A percentile compares a stretch with the other conserved stretches of the same genome.
phyloP scores from a whole-genome alignment of 768 basidiomycete species.

The Amanita pallidorosea region DNA sequence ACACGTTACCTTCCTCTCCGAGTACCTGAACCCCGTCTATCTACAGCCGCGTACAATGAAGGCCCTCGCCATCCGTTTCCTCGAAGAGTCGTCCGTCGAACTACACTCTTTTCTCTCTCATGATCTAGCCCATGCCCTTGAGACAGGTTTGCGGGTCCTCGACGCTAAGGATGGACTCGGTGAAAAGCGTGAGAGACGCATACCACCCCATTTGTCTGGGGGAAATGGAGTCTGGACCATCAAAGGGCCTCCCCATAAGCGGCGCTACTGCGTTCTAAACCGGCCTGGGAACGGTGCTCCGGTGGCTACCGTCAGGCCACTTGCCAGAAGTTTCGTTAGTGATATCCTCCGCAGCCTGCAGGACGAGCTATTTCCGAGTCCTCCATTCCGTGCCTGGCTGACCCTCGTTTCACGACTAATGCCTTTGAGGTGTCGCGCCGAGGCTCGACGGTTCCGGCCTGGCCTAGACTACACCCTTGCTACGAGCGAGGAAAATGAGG shows the following conservation, averaged over 20 bases:
- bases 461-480: conserved; percentile 95
- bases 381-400: conserved; percentile 90
- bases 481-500: conserved; percentile 73
- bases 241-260: conserved; percentile 88
- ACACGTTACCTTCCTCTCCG: conserved; percentile 63
- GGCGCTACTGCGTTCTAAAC: conserved; percentile 75
- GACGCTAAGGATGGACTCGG: conserved; percentile 58
- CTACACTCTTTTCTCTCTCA: conserved; percentile 76
- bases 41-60: conserved; percentile 74
- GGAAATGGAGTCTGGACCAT: conserved; percentile 52
- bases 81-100: conserved; percentile 79
- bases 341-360: conserved; percentile 59
- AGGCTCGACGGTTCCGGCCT: conserved; percentile 83
- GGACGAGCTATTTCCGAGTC: conserved; percentile 65
- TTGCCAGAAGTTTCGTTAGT: conserved; percentile 40
- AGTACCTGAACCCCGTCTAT: conserved; percentile 86
- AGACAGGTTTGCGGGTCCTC: conserved; percentile 48
- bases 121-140: conserved; percentile 57
- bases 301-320: conserved; percentile 38
- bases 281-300: conserved; percentile 24
- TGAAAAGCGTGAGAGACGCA: conserved; percentile 34
- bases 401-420: conserved; percentile 60
- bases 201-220: conserved; percentile 67
- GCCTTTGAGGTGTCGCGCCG: conserved; percentile 60
- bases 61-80: conserved; percentile 70